A percentile compares a stretch with the other conserved stretches of the same genome.
Conservation (phyloP, 305 asterid genomes). For the Petunia hybrid region DNA sequence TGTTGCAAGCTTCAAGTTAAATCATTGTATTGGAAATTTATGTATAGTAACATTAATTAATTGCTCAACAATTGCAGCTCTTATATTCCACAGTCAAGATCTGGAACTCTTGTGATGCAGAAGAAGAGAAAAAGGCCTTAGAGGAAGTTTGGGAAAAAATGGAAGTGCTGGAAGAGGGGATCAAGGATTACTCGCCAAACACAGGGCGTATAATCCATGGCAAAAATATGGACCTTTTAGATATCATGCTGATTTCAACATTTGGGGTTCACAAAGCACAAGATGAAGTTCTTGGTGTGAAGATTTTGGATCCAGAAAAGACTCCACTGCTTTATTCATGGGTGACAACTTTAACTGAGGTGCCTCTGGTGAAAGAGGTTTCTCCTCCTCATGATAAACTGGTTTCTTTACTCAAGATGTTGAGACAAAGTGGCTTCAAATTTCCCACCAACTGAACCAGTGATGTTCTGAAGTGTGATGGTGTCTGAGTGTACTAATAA, state of each 20-base stretch:
- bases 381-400: background rate
- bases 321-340: conserved; percentile 30
- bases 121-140: background rate
- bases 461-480: too few relatives aligned
- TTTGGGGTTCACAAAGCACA: conserved; percentile 29
- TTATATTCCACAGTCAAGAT: background rate
- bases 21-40: too few relatives aligned
- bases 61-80: background rate
- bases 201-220: background rate
- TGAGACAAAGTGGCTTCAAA: background rate
- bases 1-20: too few relatives aligned
- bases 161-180: conserved; percentile 29
- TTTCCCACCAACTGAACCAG: too few relatives aligned
- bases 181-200: background rate
- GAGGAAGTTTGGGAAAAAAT: conserved; percentile 7
- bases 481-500: too few relatives aligned
- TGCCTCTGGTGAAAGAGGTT: conserved; percentile 32
- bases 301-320: conserved; percentile 29
- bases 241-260: conserved; percentile 30
- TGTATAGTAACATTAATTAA: too few relatives aligned
- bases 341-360: conserved; percentile 27
- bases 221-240: conserved; percentile 17
- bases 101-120: background rate
- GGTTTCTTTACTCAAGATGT: background rate
- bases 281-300: conserved; percentile 28